Evolutionary conservation across 1,139 yeast genomes (phyloP).

Genomic region (Taphrina pruni): DNA sequence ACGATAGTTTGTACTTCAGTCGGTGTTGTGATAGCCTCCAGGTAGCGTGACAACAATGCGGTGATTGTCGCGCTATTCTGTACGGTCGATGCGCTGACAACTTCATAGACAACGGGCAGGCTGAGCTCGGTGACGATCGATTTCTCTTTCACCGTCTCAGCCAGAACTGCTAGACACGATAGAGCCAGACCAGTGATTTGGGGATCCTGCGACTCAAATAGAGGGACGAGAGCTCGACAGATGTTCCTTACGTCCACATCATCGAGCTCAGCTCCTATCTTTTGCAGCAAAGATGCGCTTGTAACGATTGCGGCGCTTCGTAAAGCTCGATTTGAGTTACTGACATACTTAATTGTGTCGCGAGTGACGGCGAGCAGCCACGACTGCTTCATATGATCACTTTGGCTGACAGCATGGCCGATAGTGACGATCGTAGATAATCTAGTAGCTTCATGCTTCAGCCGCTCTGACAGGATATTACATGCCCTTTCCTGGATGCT

Average conservation of each 20-base stretch:
- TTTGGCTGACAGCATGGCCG: conserved; percentile 45
- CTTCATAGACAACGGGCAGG: not conserved
- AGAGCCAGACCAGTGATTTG: not conserved
- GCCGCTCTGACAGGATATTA: conserved; percentile 47
- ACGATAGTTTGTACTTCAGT: not conserved
- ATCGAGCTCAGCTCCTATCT: conserved; percentile 25
- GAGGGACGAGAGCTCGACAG: not conserved
- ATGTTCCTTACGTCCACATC: conserved; percentile 43
- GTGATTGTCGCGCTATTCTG: not conserved
- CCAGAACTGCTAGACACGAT: conserved; percentile 6
- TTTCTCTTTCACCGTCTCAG: conserved; percentile 11
- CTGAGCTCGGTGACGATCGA: not conserved
- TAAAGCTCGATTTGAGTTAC: conserved; percentile 48
- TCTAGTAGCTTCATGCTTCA: conserved; percentile 51
- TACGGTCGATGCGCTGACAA: not conserved
- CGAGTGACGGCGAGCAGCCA: conserved; percentile 47
- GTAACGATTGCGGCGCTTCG: conserved; percentile 49
- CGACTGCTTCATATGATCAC: conserved; percentile 34
- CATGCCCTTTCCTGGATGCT: conserved; percentile 45
- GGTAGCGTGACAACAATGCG: not conserved
- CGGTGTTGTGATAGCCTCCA: not conserved
- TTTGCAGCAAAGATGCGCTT: conserved; percentile 46
- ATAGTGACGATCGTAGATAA: conserved; percentile 48
- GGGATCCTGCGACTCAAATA: conserved; percentile 7
- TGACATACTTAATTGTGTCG: conserved; percentile 47